Percentiles rank a stretch among this genome's conserved stretches.
Conservation (phyloP, 768 basidiomycete genomes). For the Lentinus brumalis region DNA sequence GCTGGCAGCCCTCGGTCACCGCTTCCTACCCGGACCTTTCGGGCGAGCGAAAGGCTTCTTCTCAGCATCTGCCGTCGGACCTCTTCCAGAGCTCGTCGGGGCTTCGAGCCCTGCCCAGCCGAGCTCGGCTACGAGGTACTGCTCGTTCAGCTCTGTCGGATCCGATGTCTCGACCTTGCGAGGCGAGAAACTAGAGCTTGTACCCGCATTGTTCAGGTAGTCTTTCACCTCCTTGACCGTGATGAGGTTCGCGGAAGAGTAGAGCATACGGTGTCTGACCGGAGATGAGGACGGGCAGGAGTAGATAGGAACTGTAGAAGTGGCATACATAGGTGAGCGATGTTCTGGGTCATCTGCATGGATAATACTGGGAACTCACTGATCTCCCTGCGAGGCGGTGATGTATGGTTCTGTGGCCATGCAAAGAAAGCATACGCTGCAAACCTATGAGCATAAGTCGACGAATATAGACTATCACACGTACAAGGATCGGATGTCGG, state of each 20-base stretch:
- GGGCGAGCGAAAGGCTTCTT: slow-evolving; percentile 67
- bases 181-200: slow-evolving; percentile 42
- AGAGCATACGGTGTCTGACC: slow-evolving; percentile 87
- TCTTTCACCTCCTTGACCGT: slow-evolving; percentile 60
- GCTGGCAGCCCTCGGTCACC: slow-evolving; percentile 17
- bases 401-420: slow-evolving; percentile 51
- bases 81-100: slow-evolving; percentile 19
- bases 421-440: slow-evolving; percentile 65
- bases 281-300: slow-evolving; percentile 83
- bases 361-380: slow-evolving; percentile 38
- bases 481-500: slow-evolving; percentile 61
- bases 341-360: background rate
- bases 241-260: slow-evolving; percentile 68
- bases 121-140: slow-evolving; percentile 62
- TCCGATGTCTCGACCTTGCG: slow-evolving; percentile 86
- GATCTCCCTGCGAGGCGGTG: slow-evolving; percentile 55
- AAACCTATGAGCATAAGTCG: slow-evolving; percentile 6
- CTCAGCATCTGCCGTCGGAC: slow-evolving; percentile 28
- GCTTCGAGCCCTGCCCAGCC: slow-evolving; percentile 31
- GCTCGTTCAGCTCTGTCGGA: slow-evolving; percentile 68
- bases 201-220: slow-evolving; percentile 45
- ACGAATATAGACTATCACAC: slow-evolving; percentile 12
- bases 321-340: background rate
- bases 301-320: slow-evolving; percentile 80
- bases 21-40: slow-evolving; percentile 64